Evolutionary conservation across 192 early-diverging fungal species (phyloP).

Genomic region (Coemansia sp.): DNA sequence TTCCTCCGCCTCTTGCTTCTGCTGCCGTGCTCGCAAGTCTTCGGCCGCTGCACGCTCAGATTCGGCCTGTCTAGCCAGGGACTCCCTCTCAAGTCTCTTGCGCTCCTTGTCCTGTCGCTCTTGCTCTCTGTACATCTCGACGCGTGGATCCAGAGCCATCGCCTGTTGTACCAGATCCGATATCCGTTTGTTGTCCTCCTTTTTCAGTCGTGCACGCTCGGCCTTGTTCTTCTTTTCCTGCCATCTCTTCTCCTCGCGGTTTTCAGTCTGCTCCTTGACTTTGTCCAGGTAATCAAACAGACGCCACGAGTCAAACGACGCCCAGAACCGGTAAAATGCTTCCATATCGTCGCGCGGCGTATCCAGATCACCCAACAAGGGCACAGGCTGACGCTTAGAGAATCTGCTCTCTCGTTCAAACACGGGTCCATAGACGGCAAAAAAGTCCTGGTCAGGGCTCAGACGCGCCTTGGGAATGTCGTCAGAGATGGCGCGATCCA

Average conservation of each 20-base stretch:
- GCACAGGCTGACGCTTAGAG: conserved; percentile 62
- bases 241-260: conserved; percentile 78
- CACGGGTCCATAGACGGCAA: conserved; percentile 54
- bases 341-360: conserved; percentile 70
- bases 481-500: conserved; percentile 76
- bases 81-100: conserved; percentile 30
- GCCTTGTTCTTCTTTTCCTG: conserved; percentile 77
- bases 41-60: conserved; percentile 31
- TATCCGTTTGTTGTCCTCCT: conserved; percentile 78
- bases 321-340: conserved; percentile 77
- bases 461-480: conserved; percentile 31
- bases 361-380: conserved; percentile 62
- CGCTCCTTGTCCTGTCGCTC: conserved; percentile 61
- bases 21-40: conserved; percentile 23
- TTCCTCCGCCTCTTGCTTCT: conserved; percentile 18
- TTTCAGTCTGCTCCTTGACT: conserved; percentile 71
- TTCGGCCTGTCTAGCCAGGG: conserved; percentile 38
- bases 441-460: conserved; percentile 30
- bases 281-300: conserved; percentile 82
- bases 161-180: conserved; percentile 67
- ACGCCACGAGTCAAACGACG: conserved; percentile 77
- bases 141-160: conserved; percentile 73
- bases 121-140: conserved; percentile 70
- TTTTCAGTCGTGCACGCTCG: conserved; percentile 73
- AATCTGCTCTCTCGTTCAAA: conserved; percentile 76